Evolutionary conservation across 2,329 filamentous ascomycete genomes (phyloP).

Genomic region (Nemania abortiva): DNA sequence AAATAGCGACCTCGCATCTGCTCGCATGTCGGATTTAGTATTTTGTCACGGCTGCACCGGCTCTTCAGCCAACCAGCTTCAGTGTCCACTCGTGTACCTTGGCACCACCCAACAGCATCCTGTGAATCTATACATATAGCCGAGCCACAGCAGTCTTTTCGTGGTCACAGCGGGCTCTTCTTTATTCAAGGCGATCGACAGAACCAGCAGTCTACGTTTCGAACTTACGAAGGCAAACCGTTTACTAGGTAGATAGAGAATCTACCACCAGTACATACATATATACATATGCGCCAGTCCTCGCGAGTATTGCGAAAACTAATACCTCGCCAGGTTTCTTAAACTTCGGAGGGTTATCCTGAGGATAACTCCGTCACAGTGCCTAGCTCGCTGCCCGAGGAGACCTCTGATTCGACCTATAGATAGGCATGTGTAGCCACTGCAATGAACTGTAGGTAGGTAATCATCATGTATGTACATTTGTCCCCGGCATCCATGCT

Average conservation of each 20-base stretch:
- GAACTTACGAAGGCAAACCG: neutral
- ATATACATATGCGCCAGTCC: neutral
- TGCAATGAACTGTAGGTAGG: constrained; percentile 11
- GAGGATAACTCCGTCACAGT: neutral
- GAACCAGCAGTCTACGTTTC: neutral
- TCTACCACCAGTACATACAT: neutral
- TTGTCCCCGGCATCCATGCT: constrained; percentile 21
- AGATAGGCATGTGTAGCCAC: neutral
- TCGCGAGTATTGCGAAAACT: neutral
- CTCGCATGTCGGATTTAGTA: neutral
- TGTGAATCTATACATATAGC: constrained; percentile 16
- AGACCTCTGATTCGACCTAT: neutral
- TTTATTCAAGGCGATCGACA: constrained; percentile 2
- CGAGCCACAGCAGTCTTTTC: constrained; percentile 17
- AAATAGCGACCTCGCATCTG: constrained; percentile 16
- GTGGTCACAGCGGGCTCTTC: constrained; percentile 1
- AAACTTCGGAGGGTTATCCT: neutral
- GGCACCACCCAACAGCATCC: constrained; percentile 12
- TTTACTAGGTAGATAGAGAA: neutral
- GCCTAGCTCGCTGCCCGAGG: constrained; percentile 21
- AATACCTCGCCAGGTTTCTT: no score
- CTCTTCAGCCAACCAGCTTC: constrained; percentile 25
- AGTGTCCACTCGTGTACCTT: constrained; percentile 15
- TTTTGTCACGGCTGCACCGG: constrained; percentile 17
- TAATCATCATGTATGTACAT: constrained; percentile 6